These are phyloP conservation scores for Fusarium subtropicale DNA, from an alignment of 2,329 filamentous ascomycete species.

Conservation along the genomic window DNA sequence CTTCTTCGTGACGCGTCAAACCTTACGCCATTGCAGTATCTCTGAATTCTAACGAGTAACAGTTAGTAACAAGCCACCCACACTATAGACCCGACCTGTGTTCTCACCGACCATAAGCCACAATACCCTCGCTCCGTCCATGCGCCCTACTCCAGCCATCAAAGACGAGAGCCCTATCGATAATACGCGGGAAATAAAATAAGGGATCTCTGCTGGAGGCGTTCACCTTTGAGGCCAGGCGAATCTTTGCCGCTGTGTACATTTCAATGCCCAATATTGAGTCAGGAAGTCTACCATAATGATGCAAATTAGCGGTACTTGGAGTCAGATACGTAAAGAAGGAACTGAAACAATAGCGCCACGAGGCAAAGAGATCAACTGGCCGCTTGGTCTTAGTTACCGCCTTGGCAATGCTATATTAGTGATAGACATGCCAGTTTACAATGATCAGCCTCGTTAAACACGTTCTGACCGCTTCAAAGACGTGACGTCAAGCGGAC, in stretches of 20 bases:
- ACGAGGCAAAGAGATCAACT: neutral
- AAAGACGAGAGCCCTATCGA: neutral
- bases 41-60: neutral
- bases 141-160: too few species aligned
- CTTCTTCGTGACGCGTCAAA: neutral
- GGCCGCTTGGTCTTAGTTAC: neutral
- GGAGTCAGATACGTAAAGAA: neutral
- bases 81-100: fast-evolving
- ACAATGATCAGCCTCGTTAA: neutral
- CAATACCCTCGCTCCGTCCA: neutral
- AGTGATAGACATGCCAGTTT: neutral
- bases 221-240: neutral
- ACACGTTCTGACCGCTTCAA: neutral
- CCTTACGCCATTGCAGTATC: neutral
- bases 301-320: fast-evolving
- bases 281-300: neutral
- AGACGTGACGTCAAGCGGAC: neutral
- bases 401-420: neutral
- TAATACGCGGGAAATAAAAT: neutral
- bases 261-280: neutral
- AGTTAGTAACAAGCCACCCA: neutral
- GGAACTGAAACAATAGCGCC: neutral
- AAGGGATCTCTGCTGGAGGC: fast-evolving
- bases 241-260: too few species aligned
- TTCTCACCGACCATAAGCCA: neutral